Conservation (phyloP, 2,329 filamentous ascomycete genomes). For the Cytospora chrysosperma region DNA sequence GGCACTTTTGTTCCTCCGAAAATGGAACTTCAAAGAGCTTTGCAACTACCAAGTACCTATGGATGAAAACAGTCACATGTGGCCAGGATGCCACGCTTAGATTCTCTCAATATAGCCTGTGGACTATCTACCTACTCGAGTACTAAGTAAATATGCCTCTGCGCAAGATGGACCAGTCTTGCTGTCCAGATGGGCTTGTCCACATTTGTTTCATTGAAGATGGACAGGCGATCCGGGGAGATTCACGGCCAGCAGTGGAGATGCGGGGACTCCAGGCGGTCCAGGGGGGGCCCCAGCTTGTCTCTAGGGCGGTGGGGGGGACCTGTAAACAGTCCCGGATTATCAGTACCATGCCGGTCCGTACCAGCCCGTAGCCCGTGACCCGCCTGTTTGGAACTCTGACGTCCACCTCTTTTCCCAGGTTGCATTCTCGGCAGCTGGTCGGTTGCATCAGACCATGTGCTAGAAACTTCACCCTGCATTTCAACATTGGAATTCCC, state of each 20-base stretch:
- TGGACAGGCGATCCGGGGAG: background rate
- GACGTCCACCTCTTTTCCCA: background rate
- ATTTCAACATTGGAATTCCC: background rate
- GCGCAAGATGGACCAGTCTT: background rate
- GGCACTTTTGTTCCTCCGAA: too few species aligned
- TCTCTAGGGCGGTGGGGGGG: background rate
- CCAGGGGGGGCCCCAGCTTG: background rate
- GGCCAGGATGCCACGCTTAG: background rate
- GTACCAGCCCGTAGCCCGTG: background rate
- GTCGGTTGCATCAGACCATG: background rate
- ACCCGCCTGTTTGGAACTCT: background rate
- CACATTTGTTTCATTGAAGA: background rate
- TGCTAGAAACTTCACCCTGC: background rate
- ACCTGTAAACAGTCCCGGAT: background rate
- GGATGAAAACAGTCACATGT: background rate
- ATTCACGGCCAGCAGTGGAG: background rate
- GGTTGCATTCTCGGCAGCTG: background rate
- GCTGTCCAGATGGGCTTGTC: background rate
- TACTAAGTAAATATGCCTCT: too few species aligned
- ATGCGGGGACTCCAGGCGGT: background rate
- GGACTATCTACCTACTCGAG: too few species aligned
- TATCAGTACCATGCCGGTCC: background rate
- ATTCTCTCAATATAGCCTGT: background rate
- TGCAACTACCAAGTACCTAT: background rate
- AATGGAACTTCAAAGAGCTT: too few species aligned